Base-by-base conservation (phyloP, 257 asterid species). In the Forsythia suspensa region DNA sequence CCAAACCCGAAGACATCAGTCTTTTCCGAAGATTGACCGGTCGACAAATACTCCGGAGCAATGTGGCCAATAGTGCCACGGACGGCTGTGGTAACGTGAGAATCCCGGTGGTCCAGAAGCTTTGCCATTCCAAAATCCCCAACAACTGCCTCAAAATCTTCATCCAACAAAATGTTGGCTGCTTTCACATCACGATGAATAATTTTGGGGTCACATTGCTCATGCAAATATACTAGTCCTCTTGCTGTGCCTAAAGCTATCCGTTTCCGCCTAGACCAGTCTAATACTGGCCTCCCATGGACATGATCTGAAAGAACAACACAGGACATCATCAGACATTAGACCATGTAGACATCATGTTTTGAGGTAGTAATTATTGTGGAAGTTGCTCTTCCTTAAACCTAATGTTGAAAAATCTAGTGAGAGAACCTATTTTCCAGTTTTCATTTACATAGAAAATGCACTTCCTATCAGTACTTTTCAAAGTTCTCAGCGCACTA, bases 121-220 rank as follows among this genome's bases (percentile, higher is more conserved):
- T 94, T 92, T 12, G 98, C 98, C 86, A 94, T 70, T 39, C 98
- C 98, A 38, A 92, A 94, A 86, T 94, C 98, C 44, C 98, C 98
- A 52, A 94, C 98, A 39, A 94, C 97, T 0, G 98, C 98, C 82
- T 94, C 98, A 71, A 94, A 94, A 77, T 94, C 98, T 75, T 94
- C 98, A 20, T 94, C 98, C 90, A 94, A 85, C 80, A 94, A 79
- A 83, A 94, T 92, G 79, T 94, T 94, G 79, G 98, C 98, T 0
- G 98, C 98, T 82, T 94, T 94, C 71, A 94, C 98, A 76, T 94
- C 98, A 3, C 98, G 95, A 68, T 94, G 98, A 76, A 94, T 94
- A 79, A 94, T 84, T 86, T 88, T 94, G 9, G 98, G 98, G 82
- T 92, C 98, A 74, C 98, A 91, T 73, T 94, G 97, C 88, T 94